Evolutionary conservation across 1,139 yeast species (phyloP).

Genomic region (Geotrichum aggregatum): DNA sequence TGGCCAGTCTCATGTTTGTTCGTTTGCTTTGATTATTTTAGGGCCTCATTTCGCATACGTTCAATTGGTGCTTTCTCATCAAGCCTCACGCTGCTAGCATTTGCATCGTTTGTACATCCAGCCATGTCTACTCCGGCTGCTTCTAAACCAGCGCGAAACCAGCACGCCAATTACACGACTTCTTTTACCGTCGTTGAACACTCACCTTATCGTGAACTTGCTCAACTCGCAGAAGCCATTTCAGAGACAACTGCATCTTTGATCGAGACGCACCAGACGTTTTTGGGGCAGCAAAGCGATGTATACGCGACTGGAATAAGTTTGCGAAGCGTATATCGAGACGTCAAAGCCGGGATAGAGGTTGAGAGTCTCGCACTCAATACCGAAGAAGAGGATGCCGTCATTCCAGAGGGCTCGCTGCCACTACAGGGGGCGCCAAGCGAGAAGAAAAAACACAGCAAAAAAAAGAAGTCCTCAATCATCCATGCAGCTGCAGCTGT

Average conservation of each 20-base stretch:
- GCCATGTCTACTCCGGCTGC: slow-evolving; percentile 4
- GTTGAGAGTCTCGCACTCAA: slow-evolving; percentile 14
- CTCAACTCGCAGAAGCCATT: slow-evolving; percentile 10
- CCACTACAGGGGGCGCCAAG: too few species aligned
- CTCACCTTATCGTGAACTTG: slow-evolving; percentile 16
- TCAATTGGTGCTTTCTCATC: too few species aligned
- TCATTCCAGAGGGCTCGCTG: too few species aligned
- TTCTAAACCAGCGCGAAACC: neutral
- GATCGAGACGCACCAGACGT: slow-evolving; percentile 19
- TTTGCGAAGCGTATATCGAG: slow-evolving; percentile 16
- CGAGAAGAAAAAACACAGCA: too few species aligned
- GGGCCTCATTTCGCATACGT: too few species aligned
- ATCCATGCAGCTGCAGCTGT: too few species aligned
- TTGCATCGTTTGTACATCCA: too few species aligned
- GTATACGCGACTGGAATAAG: slow-evolving; percentile 21
- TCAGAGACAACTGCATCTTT: slow-evolving; percentile 1
- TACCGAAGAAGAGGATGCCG: neutral
- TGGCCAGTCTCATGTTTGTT: too few species aligned
- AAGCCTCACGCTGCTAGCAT: too few species aligned
- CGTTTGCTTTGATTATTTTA: too few species aligned
- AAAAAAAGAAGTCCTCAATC: too few species aligned
- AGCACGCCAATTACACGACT: neutral
- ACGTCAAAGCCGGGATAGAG: slow-evolving; percentile 21
- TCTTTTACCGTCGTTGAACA: neutral
- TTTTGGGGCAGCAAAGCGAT: slow-evolving; percentile 19